These are phyloP conservation scores for Aureobasidium vineae DNA, from an alignment of 2,329 filamentous ascomycete species.

Conservation along the genomic window DNA sequence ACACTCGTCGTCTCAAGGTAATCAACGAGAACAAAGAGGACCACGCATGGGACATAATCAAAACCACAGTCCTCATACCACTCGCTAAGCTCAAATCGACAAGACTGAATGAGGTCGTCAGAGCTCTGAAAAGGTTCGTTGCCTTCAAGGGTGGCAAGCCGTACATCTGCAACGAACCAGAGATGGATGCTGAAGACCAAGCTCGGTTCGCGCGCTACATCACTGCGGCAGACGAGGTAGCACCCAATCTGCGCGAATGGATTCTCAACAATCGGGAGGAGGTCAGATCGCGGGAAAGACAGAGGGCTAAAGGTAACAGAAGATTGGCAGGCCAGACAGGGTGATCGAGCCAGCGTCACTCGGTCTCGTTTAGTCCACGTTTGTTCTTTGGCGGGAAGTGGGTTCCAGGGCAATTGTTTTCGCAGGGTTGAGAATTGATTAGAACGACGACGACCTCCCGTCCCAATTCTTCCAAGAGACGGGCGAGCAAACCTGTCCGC, in stretches of 20 bases:
- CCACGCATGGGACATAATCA: conserved; percentile 30
- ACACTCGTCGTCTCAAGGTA: conserved; percentile 28
- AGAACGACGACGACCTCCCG: neutral
- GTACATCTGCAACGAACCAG: conserved; percentile 27
- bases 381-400: neutral
- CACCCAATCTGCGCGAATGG: conserved; percentile 29
- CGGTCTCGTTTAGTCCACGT: neutral
- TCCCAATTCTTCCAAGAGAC: neutral
- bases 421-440: neutral
- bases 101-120: conserved; percentile 30
- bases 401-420: neutral
- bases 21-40: conserved; percentile 30
- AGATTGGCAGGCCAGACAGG: neutral
- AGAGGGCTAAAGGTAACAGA: conserved; percentile 22
- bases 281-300: conserved; percentile 32
- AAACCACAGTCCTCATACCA: conserved; percentile 29
- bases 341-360: neutral
- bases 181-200: conserved; percentile 28
- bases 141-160: neutral
- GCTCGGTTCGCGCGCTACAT: conserved; percentile 16
- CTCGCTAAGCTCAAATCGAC: conserved; percentile 28
- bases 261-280: conserved; percentile 34
- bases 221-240: conserved; percentile 29
- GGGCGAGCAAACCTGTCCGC: neutral
- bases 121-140: conserved; percentile 33